Base-by-base conservation (phyloP, 306 rosid genomes). In the Vigna unguiculata region DNA sequence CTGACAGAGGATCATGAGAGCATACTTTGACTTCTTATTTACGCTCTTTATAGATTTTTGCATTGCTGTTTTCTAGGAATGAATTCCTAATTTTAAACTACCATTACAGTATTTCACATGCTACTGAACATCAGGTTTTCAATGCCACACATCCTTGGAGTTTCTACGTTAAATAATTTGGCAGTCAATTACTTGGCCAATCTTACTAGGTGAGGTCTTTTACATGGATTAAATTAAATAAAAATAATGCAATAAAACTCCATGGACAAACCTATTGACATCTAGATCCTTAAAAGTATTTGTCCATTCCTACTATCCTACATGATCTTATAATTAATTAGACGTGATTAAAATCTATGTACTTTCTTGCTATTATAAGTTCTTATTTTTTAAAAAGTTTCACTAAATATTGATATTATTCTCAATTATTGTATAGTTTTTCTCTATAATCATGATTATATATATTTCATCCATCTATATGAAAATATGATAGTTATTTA, bases 1-100 rank as follows among this genome's bases (percentile, higher is more conserved):
- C 71, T 76, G 81, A 80, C 47, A 51, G 11, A 43, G 54, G 53
- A 36, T 74, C 25, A 54, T 36, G 54, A 76, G 61, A 75, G 38
- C 24, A 22, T 40, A 12, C 7, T 7, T 46, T 45, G 41, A 36
- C 14, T 34, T 36, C 14, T 30, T 40, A 20, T 46, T 32, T 48
- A 45, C 0, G 40, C 57, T 62, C 76, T 62, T 69, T 12, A 61
- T 81, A 46, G 28, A 34, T 81, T 57, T 74, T 63, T 70, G 24
- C 45, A 62, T 21, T 51, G 52, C 46, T 78, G 28, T 51, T 77
- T 43, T 73, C 54, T 49, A 12, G 28, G 58, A 53, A 77, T 67
- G 67, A 46, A 61, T 53, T 73, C 16, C 24, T 51, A 59, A 17
- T 54, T 13, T 65, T 60, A 70, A 75, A 30, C 36, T 64, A 22